These are phyloP conservation scores for fission yeast (Schizosaccharomyces pombe) DNA, from an alignment of 805 yeast species.

Conservation along the genomic window DNA sequence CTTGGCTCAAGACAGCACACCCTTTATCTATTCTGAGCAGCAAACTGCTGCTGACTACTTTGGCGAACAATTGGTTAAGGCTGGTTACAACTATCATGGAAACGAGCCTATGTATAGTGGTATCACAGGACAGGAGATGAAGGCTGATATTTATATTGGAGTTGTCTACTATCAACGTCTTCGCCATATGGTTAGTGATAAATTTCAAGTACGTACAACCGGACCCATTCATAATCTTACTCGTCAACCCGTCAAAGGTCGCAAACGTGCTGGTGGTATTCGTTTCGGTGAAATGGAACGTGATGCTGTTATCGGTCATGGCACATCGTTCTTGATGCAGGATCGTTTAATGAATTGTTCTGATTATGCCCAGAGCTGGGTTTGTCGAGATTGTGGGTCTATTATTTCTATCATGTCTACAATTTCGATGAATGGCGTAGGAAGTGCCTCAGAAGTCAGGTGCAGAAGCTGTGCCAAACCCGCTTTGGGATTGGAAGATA, in stretches of 20 bases:
- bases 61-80: slow-evolving; percentile 66
- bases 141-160: slow-evolving; percentile 90
- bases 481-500: slow-evolving; percentile 22
- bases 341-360: slow-evolving; percentile 87
- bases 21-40: slow-evolving; percentile 75
- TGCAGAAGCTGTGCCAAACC: slow-evolving; percentile 79
- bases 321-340: slow-evolving; percentile 82
- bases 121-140: slow-evolving; percentile 88
- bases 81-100: slow-evolving; percentile 95
- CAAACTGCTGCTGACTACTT: slow-evolving; percentile 95
- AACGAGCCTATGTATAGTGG: slow-evolving; percentile 98
- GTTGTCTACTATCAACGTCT: slow-evolving; percentile 93
- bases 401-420: slow-evolving; percentile 70
- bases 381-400: slow-evolving; percentile 87
- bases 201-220: slow-evolving; percentile 96
- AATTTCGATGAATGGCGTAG: slow-evolving; percentile 71
- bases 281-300: slow-evolving; percentile 99
- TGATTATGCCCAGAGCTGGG: slow-evolving; percentile 75
- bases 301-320: slow-evolving; percentile 96
- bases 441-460: slow-evolving; percentile 27
- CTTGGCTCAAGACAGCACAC: slow-evolving; percentile 89
- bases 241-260: slow-evolving; percentile 98
- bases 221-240: slow-evolving; percentile 94
- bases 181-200: slow-evolving; percentile 98
- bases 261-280: slow-evolving; percentile 97